A percentile compares a stretch with the other conserved stretches of the same genome.
These are phyloP conservation scores for Nannochloris sp. DNA, from an alignment of 139 green algal species.

Conservation along the genomic window DNA sequence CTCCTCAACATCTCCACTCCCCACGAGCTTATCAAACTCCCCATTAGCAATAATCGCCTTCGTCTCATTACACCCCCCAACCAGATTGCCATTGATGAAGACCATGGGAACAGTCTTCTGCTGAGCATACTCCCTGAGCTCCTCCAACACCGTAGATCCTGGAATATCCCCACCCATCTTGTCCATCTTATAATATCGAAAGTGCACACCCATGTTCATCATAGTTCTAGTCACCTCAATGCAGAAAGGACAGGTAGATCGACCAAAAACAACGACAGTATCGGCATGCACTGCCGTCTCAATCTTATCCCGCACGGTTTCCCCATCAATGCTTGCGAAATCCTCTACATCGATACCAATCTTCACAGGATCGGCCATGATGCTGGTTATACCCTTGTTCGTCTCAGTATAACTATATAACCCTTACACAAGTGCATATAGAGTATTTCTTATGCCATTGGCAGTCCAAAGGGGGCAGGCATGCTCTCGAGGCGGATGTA, in stretches of 20 bases:
- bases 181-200: conserved; percentile 24
- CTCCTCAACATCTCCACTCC: neutral
- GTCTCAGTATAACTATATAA: no score
- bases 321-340: conserved; percentile 7
- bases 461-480: no score
- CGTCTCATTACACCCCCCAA: conserved; percentile 37
- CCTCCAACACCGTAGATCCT: conserved; percentile 10
- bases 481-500: no score
- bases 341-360: conserved; percentile 4
- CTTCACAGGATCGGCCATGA: no score
- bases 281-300: conserved; percentile 6
- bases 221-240: conserved; percentile 25
- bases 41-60: conserved; percentile 26
- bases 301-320: conserved; percentile 13
- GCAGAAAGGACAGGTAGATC: conserved; percentile 30
- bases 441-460: no score
- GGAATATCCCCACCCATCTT: neutral
- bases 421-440: no score
- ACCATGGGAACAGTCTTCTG: conserved; percentile 38
- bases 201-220: neutral
- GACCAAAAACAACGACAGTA: conserved; percentile 26
- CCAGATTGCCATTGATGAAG: conserved; percentile 22
- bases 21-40: conserved; percentile 26
- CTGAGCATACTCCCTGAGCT: conserved; percentile 26
- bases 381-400: no score